Base-by-base conservation (phyloP, 2,329 filamentous ascomycete genomes). In the Calonectria leucothoes region DNA sequence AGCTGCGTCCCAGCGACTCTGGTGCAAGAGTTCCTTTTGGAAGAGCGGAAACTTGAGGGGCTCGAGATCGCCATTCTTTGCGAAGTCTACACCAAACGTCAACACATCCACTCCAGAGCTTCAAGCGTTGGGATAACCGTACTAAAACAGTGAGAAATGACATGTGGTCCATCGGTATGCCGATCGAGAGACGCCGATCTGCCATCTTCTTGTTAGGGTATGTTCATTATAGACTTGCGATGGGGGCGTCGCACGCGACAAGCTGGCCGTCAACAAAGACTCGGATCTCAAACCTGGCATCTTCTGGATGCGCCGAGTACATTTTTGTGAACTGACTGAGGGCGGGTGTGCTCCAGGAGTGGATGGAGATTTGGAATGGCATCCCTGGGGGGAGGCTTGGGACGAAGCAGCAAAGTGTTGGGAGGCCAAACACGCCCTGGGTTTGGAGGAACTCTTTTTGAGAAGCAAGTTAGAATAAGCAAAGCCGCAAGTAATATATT, bases 1-100 rank as follows among this genome's bases (percentile, higher is more conserved):
- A 7, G 89, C 89, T 0, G 94, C 89, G 77, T 91, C 92, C 94
- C 94, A 97, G 74, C 92, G 89, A 70, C 86, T 90, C 78, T 95
- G 93, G 51, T 90, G 88, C 20, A 96, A 87, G 29, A 95, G 87
- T 77, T 94, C 91, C 66, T 88, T 88, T 70, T 93, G 91, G 79
- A 97, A 97, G 0, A 85, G 78, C 0, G 95, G 95, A 75, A 97
- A 98, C 39, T 86, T 89, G 52, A 97, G 89, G n/a, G 83, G 83
- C 66, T 92, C 89, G 14, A 88, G 87, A 59, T 91, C 91, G 67
- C 90, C 91, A 72, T 86, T 89, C 80, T 89, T 90, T 63, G 88
- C 90, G 77, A 89, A 84, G 20, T 88, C 88, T 90, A 57, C 23
- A 12, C 3, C 5, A 37, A 68, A 75, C 57, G 37, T 73, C 12